Conservation (phyloP, 2,329 filamentous ascomycete genomes). For the Bipolaris zeicola region DNA sequence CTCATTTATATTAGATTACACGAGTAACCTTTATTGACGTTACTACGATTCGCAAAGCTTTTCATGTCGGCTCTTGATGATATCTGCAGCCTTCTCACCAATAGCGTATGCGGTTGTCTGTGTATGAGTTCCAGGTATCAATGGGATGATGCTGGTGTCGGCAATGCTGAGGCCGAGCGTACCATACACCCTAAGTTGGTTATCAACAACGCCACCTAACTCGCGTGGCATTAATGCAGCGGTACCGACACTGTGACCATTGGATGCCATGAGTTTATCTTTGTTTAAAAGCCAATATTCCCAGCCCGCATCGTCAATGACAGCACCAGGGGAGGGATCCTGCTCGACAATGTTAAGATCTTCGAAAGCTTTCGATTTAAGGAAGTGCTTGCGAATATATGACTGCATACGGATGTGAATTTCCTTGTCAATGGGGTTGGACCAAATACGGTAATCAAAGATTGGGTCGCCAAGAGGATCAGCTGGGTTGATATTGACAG, state of each 20-base stretch:
- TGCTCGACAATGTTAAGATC: conserved; percentile 20
- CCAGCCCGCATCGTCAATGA: conserved; percentile 5
- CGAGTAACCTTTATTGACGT: too few species aligned
- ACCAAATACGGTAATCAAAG: conserved; percentile 23
- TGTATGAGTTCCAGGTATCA: conserved; percentile 13
- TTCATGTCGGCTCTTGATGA: conserved; percentile 23
- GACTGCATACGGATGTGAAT: conserved; percentile 25
- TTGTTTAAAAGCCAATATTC: neutral
- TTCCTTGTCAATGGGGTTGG: conserved; percentile 40
- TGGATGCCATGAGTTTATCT: neutral
- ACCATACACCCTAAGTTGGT: conserved; percentile 28
- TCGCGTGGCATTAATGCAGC: conserved; percentile 15
- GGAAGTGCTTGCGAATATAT: neutral
- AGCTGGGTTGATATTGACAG: conserved; percentile 40
- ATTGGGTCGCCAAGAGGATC: conserved; percentile 30
- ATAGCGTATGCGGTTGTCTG: conserved; percentile 32
- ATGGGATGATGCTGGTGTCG: conserved; percentile 1
- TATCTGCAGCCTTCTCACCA: conserved; percentile 25
- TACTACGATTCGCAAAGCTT: too few species aligned
- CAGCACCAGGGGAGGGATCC: conserved; percentile 17
- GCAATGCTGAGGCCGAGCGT: conserved; percentile 14
- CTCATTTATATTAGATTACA: too few species aligned
- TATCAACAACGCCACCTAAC: conserved; percentile 29
- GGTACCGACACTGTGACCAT: conserved; percentile 25
- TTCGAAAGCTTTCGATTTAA: conserved; percentile 11